Conservation (phyloP, 805 yeast genomes). For the Lachancea lanzarotensis region DNA sequence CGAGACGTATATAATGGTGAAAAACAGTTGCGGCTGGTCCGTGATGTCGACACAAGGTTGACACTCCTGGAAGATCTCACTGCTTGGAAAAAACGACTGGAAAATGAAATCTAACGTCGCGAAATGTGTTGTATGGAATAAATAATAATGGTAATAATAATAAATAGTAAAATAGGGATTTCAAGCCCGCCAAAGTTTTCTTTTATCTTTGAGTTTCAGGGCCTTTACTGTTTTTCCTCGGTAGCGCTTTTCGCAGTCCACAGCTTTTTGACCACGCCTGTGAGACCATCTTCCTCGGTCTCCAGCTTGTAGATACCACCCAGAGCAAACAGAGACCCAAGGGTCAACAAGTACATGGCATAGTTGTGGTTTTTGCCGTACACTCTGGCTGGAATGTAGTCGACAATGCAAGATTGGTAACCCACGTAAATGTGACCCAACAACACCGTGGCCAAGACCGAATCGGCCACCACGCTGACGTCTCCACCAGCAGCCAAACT, state of each 20-base stretch:
- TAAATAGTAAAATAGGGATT: neutral
- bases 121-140: conserved; percentile 4
- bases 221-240: too few relatives aligned
- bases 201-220: too few relatives aligned
- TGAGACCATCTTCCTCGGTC: conserved; percentile 72
- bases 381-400: conserved; percentile 82
- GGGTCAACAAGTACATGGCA: conserved; percentile 60
- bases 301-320: conserved; percentile 80
- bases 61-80: conserved; percentile 8
- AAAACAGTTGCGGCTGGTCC: conserved; percentile 6
- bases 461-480: conserved; percentile 62
- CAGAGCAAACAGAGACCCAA: conserved; percentile 64
- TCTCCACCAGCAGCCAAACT: conserved; percentile 72
- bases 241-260: conserved; percentile 39
- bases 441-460: conserved; percentile 56
- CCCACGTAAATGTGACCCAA: conserved; percentile 82
- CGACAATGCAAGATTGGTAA: conserved; percentile 83
- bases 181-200: neutral
- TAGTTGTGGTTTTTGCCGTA: conserved; percentile 70
- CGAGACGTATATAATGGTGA: conserved; percentile 27
- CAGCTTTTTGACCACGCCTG: conserved; percentile 52
- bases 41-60: conserved; percentile 6
- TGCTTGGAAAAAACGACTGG: conserved; percentile 17
- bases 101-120: conserved; percentile 8
- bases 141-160: neutral